A percentile compares a stretch with the other conserved stretches of the same genome.
Conservation (phyloP, 768 basidiomycete species). For the Phlegmacium glaucopus region DNA sequence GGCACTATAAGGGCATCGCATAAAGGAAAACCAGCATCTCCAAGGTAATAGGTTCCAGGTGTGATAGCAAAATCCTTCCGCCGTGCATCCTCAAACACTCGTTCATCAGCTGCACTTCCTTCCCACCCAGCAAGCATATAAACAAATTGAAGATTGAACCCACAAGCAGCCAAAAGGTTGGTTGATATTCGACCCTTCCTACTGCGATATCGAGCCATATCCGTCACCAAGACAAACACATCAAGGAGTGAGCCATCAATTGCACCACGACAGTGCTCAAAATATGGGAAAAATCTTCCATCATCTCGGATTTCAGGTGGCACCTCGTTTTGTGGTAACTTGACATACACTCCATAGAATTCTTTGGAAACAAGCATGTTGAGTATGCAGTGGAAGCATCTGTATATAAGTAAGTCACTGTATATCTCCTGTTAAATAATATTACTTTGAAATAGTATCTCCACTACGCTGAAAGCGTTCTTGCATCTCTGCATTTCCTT, state of each 20-base stretch:
- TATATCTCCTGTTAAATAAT: not conserved
- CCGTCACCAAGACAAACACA: constrained; percentile 10
- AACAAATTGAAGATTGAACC: constrained; percentile 21
- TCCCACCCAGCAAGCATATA: constrained; percentile 30
- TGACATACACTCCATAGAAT: constrained; percentile 11
- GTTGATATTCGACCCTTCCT: constrained; percentile 20
- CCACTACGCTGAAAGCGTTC: constrained; percentile 36
- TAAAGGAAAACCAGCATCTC: constrained; percentile 30
- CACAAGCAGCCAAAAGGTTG: constrained; percentile 26
- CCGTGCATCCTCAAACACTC: constrained; percentile 17
- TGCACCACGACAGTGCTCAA: constrained; percentile 21
- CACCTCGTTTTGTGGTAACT: constrained; percentile 9
- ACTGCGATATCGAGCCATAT: constrained; percentile 11
- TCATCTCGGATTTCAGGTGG: constrained; percentile 15
- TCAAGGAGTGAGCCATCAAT: constrained; percentile 19
- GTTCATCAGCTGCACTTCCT: constrained; percentile 24
- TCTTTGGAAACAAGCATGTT: constrained; percentile 14
- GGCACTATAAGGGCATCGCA: constrained; percentile 27
- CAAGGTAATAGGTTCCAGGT: constrained; percentile 27
- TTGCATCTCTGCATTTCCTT: constrained; percentile 21
- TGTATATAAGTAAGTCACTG: not conserved
- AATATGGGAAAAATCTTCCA: constrained; percentile 21
- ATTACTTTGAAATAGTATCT: constrained; percentile 34
- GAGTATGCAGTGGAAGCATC: constrained; percentile 17
- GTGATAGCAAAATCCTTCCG: constrained; percentile 20